Conservation (phyloP, 345 rosid species). For the Eutrema yunnanense region DNA sequence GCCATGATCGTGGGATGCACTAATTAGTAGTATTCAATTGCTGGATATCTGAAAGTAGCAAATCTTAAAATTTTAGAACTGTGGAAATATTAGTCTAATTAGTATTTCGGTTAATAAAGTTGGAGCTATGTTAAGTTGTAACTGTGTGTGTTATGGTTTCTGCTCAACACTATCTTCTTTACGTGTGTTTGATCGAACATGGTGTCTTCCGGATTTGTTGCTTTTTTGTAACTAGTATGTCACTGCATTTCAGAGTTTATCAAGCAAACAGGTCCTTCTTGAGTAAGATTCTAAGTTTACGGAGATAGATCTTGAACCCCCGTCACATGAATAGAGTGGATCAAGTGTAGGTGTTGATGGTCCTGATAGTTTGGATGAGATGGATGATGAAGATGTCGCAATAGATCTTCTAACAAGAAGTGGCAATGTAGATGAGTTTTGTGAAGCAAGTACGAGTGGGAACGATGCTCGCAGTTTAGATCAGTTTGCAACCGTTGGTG, state of each 20-base stretch:
- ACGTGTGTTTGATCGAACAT: background rate
- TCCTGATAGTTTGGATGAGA: background rate
- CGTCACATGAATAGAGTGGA: slow-evolving; percentile 3
- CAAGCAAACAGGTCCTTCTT: background rate
- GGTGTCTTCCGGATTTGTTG: background rate
- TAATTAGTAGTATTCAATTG: background rate
- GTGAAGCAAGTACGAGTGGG: slow-evolving; percentile 14
- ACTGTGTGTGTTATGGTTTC: background rate
- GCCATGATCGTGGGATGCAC: background rate
- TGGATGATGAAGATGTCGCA: slow-evolving; percentile 13
- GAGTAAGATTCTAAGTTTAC: background rate
- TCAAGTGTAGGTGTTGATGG: background rate
- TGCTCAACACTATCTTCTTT: background rate
- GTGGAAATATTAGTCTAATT: background rate
- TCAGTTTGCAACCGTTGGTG: background rate
- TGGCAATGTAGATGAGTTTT: slow-evolving; percentile 6
- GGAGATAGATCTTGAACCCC: slow-evolving; percentile 1
- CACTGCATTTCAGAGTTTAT: background rate
- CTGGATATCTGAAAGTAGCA: background rate
- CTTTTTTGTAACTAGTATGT: background rate
- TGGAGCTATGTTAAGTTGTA: background rate
- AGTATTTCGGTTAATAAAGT: background rate
- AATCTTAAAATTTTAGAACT: background rate
- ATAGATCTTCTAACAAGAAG: slow-evolving; percentile 10
- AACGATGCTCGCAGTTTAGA: background rate